These are phyloP conservation scores for Mitragyna speciosa DNA, from an alignment of 257 asterid species.

Conservation along the genomic window DNA sequence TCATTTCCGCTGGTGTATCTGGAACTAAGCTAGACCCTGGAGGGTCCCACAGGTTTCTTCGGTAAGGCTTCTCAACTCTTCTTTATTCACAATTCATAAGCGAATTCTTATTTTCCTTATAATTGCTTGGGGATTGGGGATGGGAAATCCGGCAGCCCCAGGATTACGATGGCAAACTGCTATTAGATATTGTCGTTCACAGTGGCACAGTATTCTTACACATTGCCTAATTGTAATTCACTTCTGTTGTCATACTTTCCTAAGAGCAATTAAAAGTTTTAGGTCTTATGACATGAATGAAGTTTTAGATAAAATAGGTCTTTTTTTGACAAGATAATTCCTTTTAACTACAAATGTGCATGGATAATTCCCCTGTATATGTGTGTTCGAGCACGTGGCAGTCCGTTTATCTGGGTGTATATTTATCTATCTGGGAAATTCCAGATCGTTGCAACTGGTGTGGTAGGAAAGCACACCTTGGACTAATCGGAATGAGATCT, in stretches of 20 bases:
- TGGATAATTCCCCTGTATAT: not conserved
- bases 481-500: not conserved
- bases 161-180: not conserved
- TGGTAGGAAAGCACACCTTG: not conserved
- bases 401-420: not conserved
- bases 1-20: slow-evolving; percentile 22
- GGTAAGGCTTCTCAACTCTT: slow-evolving; percentile 43
- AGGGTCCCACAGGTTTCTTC: slow-evolving; percentile 87
- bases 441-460: not conserved
- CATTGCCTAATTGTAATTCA: not conserved
- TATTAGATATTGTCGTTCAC: not conserved
- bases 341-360: not conserved
- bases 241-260: not conserved
- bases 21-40: slow-evolving; percentile 71
- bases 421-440: not conserved
- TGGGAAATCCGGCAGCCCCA: no score
- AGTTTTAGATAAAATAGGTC: not conserved
- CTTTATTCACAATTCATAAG: no score
- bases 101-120: no score
- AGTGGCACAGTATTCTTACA: not conserved
- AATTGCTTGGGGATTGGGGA: no score
- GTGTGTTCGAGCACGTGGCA: not conserved
- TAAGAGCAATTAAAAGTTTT: no score
- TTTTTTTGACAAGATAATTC: not conserved
- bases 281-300: not conserved